Evolutionary conservation across 176 grass and related monocot genomes (phyloP).

Genomic region (Miscanthus lutarioriparius): DNA sequence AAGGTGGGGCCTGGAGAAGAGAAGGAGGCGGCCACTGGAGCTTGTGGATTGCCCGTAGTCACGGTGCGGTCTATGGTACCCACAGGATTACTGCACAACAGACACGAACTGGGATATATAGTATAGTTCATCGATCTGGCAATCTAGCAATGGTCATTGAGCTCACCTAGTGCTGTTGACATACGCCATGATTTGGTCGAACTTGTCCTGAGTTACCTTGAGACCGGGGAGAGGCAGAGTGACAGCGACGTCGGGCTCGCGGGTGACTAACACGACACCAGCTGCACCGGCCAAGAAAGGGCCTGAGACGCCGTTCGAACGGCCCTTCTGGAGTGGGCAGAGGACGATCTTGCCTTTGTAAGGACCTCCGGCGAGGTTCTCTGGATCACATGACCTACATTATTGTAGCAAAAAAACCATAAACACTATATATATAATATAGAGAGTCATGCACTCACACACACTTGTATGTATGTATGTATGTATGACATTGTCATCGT

Average conservation of each 20-base stretch:
- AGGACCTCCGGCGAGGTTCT: not conserved
- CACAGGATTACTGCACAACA: constrained; percentile 32
- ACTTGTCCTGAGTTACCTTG: not conserved
- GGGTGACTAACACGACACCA: not conserved
- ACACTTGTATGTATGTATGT: too few relatives aligned
- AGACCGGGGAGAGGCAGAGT: not conserved
- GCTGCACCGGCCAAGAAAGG: not conserved
- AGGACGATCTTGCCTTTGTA: constrained; percentile 36
- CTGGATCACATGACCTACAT: constrained; percentile 19
- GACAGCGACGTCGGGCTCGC: not conserved
- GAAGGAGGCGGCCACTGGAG: constrained; percentile 36
- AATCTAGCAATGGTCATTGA: not conserved
- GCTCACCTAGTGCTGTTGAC: constrained; percentile 25
- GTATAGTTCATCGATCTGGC: not conserved
- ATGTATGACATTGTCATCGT: not conserved
- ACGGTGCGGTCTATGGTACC: constrained; percentile 38
- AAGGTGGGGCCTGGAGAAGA: constrained; percentile 55
- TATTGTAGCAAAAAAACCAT: not conserved
- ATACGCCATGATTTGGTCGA: constrained; percentile 19
- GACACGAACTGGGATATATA: not conserved
- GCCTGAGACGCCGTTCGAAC: not conserved
- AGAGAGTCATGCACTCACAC: too few relatives aligned
- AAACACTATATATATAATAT: too few relatives aligned
- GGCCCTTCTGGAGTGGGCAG: not conserved
- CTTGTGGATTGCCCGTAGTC: not conserved